Base-by-base conservation (phyloP, 2,329 filamentous ascomycete genomes). In the Macrophomina tecta region DNA sequence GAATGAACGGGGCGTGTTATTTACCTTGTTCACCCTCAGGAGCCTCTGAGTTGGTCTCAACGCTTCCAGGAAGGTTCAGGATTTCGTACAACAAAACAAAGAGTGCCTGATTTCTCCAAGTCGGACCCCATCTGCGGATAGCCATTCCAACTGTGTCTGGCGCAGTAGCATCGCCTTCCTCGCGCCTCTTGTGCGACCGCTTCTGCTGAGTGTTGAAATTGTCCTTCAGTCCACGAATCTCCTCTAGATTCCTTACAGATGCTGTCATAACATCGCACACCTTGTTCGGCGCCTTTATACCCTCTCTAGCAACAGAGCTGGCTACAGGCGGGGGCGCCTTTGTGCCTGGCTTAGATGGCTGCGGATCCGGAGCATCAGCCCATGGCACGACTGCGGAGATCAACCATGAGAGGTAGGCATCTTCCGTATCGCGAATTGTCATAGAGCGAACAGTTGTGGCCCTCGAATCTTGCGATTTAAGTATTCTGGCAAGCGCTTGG, bases 281-380 rank as follows among this genome's bases (percentile, higher is more conserved):
- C 75, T 90, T 95, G 75, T 93, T 97, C 2, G 91, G 87, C 1
- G 89, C 86, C 73, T 91, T 93, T 75, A 97, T 88, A 5, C 93
- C 93, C 75, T 96, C 92, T 38, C 90, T 85, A 5, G 88, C 89
- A 5, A 91, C 90, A 36, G 87, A 81, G 3, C 86, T 85, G 3
- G 89, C 85, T 18, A 88, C 83, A 0, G 90, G 87, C 23, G 85
- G 84, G 3, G 85, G 81, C 23, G 80, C 75, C 73, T 87, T 90
- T 55, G 80, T 79, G 46, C 81, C 82, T 12, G 76, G 74, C 8
- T 77, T 79, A 34, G 79, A 71, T 4, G 74, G 78, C 68, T 55
- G 79, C 8, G 58, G 58, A 23, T 67, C 58, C 6, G 74, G 83
- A 67, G 81, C 82, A 74, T 81, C 87, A 75, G 82, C 81, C 89